Evolutionary conservation across 1,139 yeast species (phyloP).

Genomic region (Yarrowia galli): DNA sequence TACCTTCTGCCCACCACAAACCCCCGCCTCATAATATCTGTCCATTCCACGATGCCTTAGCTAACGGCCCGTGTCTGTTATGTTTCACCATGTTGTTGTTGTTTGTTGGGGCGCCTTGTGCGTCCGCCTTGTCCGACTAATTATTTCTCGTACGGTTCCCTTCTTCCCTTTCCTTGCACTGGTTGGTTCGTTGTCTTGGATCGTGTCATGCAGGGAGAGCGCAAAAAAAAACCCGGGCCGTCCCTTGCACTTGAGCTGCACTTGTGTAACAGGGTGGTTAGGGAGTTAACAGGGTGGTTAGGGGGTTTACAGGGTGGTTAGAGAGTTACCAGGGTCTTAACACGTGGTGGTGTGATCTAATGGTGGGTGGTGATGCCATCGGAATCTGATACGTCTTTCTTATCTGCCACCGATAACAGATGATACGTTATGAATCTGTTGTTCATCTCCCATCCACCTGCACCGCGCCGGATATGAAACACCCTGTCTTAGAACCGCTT

Average conservation of each 20-base stretch:
- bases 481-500: constrained; percentile 1
- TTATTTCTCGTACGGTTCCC: too few relatives aligned
- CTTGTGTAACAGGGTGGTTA: neutral
- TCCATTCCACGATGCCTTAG: neutral
- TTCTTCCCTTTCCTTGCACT: too few relatives aligned
- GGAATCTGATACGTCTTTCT: too few relatives aligned
- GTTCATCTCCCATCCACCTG: too few relatives aligned
- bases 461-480: constrained; percentile 12
- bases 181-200: too few relatives aligned
- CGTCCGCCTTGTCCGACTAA: neutral
- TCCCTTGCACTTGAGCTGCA: constrained; percentile 19
- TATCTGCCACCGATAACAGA: too few relatives aligned
- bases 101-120: neutral
- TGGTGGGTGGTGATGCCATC: too few relatives aligned
- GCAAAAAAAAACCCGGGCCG: neutral
- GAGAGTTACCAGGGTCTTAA: too few relatives aligned
- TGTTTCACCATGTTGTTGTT: constrained; percentile 1
- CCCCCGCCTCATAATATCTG: neutral
- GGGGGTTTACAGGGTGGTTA: neutral
- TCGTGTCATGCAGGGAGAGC: constrained; percentile 5
- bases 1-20: too few relatives aligned
- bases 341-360: too few relatives aligned
- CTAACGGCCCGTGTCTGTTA: neutral
- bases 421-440: too few relatives aligned
- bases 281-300: neutral